Conservation (phyloP, 2,329 filamentous ascomycete genomes). For the Aspergillus fijiensis region DNA sequence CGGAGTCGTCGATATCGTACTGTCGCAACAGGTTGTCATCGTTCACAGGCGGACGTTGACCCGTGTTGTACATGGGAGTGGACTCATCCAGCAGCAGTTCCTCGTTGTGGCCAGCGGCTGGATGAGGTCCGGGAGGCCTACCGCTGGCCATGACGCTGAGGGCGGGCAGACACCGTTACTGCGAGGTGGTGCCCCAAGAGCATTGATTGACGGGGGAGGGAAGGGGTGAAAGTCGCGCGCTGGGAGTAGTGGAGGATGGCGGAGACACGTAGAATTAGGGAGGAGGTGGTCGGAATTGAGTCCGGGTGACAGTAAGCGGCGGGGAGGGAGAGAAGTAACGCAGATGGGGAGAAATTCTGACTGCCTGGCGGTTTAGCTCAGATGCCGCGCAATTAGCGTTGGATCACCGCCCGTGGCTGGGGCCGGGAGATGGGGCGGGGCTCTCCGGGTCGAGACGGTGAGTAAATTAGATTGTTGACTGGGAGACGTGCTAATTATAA, state of each 20-base stretch:
- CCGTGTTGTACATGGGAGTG: conserved; percentile 63
- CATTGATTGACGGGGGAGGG: conserved; percentile 34
- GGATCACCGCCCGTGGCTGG: conserved; percentile 10
- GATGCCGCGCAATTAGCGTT: conserved; percentile 10
- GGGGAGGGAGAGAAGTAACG: background rate
- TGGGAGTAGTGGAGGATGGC: background rate
- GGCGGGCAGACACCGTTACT: conserved; percentile 38
- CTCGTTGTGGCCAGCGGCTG: conserved; percentile 45
- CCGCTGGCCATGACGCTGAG: conserved; percentile 49
- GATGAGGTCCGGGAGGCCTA: conserved; percentile 54
- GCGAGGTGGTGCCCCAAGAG: conserved; percentile 34
- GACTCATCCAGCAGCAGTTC: conserved; percentile 45
- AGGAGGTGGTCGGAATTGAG: background rate
- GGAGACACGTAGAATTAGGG: background rate
- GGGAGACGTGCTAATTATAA: background rate
- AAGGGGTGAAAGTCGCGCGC: conserved; percentile 8
- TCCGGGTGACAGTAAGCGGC: background rate
- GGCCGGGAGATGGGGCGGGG: background rate
- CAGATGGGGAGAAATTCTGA: conserved; percentile 8
- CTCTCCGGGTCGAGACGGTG: background rate
- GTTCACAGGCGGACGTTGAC: conserved; percentile 73
- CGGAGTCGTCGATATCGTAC: conserved; percentile 68
- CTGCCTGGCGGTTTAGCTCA: conserved; percentile 8
- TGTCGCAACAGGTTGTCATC: conserved; percentile 77
- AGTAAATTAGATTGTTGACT: background rate